These are phyloP conservation scores for Geranium incanum DNA, from an alignment of 441 rosid genomes.

Conservation along the genomic window DNA sequence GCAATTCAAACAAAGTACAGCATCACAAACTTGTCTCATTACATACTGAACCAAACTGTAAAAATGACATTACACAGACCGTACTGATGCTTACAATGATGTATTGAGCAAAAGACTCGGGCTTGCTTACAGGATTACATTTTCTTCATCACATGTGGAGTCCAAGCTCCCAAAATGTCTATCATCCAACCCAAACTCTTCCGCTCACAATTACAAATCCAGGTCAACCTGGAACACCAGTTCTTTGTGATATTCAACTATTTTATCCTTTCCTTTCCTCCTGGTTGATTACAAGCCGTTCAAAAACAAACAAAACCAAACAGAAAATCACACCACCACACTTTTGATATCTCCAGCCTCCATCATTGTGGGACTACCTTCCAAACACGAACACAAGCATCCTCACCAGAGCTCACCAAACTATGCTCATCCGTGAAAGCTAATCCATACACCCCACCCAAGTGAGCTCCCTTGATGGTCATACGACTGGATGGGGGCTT, in stretches of 20 bases:
- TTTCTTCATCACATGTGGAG: conserved; percentile 1
- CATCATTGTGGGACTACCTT: conserved; percentile 40
- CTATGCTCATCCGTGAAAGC: conserved; percentile 59
- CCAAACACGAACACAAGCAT: conserved; percentile 93
- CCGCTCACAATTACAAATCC: neutral
- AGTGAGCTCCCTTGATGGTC: conserved; percentile 81
- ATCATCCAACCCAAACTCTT: neutral
- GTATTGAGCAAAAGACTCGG: neutral
- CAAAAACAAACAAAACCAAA: neutral
- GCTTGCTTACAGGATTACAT: neutral
- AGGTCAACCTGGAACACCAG: neutral
- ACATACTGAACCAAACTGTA: neutral
- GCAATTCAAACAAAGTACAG: too few relatives aligned
- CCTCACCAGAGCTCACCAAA: conserved; percentile 89
- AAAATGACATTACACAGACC: neutral
- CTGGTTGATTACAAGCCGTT: neutral
- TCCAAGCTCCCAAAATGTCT: neutral
- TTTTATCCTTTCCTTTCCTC: neutral
- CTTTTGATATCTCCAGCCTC: neutral
- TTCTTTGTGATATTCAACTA: neutral
- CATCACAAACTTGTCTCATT: neutral
- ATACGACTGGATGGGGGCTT: conserved; percentile 68
- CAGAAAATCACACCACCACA: conserved; percentile 5
- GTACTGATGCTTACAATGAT: neutral
- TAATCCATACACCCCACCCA: conserved; percentile 89